These are phyloP conservation scores for Coriolopsis trogii DNA, from an alignment of 1,284 basidiomycete genomes.

Conservation along the genomic window DNA sequence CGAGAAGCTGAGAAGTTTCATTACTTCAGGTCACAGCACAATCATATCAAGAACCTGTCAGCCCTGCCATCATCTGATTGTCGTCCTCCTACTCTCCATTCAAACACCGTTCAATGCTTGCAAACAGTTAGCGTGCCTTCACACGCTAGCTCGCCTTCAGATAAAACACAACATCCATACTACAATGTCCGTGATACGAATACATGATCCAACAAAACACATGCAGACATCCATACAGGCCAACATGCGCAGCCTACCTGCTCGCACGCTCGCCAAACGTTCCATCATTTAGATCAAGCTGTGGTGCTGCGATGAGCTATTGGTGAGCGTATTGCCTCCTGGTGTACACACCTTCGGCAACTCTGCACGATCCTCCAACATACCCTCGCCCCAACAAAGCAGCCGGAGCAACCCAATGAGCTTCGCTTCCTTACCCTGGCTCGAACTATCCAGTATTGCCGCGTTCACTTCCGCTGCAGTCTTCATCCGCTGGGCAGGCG, in stretches of 20 bases:
- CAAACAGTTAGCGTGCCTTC: background rate
- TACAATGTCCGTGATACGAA: slow-evolving; percentile 17
- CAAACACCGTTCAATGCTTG: slow-evolving; percentile 8
- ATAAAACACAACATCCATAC: slow-evolving; percentile 8
- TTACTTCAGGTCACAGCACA: slow-evolving; percentile 11
- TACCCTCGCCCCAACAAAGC: slow-evolving; percentile 86
- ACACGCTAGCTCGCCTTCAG: background rate
- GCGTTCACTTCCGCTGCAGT: slow-evolving; percentile 95
- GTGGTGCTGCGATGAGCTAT: background rate
- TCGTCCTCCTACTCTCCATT: slow-evolving; percentile 17
- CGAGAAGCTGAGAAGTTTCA: slow-evolving; percentile 9
- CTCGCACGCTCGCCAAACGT: slow-evolving; percentile 27
- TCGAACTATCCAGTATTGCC: slow-evolving; percentile 89
- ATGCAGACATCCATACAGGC: background rate
- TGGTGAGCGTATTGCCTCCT: background rate
- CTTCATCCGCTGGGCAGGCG: slow-evolving; percentile 86
- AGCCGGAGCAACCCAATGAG: slow-evolving; percentile 85
- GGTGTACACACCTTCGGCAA: slow-evolving; percentile 62
- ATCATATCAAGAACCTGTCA: slow-evolving; percentile 19
- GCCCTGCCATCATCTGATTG: slow-evolving; percentile 25
- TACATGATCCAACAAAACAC: slow-evolving; percentile 13
- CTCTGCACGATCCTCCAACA: slow-evolving; percentile 75
- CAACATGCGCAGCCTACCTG: slow-evolving; percentile 12
- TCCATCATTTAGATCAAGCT: slow-evolving; percentile 35
- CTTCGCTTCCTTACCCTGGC: slow-evolving; percentile 93